Conservation (phyloP, 192 early-diverging fungal genomes). For the Backusella tuberculispora region DNA sequence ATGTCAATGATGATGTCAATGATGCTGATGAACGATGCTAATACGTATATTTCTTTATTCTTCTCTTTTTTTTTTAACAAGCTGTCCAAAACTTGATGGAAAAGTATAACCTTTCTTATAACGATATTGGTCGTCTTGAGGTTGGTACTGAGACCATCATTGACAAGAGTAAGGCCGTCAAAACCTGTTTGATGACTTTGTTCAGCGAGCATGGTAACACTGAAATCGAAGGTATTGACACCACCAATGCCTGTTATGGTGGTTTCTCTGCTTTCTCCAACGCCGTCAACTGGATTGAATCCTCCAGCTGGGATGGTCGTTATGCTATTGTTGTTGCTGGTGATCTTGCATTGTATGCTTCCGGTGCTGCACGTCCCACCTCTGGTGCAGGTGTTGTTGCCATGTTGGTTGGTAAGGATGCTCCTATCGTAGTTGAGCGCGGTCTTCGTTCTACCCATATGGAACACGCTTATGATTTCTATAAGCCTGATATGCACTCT, state of each 20-base stretch:
- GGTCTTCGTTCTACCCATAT: conserved; percentile 90
- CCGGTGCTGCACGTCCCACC: conserved; percentile 90
- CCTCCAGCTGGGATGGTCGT: conserved; percentile 92
- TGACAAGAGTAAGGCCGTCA: conserved; percentile 99
- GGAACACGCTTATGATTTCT: conserved; percentile 98
- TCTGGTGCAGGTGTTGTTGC: conserved; percentile 93
- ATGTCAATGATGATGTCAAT: neutral
- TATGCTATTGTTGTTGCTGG: conserved; percentile 88
- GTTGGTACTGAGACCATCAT: conserved; percentile 99
- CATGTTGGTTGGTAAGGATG: conserved; percentile 91
- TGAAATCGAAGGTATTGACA: conserved; percentile 96
- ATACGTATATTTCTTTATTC: neutral
- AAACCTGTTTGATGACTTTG: conserved; percentile 95
- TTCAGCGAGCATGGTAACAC: conserved; percentile 91
- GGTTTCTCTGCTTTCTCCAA: conserved; percentile 96
- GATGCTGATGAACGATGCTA: neutral
- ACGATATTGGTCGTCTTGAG: conserved; percentile 91
- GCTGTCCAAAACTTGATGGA: conserved; percentile 92
- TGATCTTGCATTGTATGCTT: conserved; percentile 96
- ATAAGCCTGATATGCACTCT: conserved; percentile 97
- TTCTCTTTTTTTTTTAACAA: conserved; percentile 23
- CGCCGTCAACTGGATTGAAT: conserved; percentile 97
- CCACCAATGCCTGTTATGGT: conserved; percentile 99
- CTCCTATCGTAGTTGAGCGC: conserved; percentile 91
- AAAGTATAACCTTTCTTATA: conserved; percentile 87